These are phyloP conservation scores for Starmerella vaccinii DNA, from an alignment of 805 yeast species.

Conservation along the genomic window DNA sequence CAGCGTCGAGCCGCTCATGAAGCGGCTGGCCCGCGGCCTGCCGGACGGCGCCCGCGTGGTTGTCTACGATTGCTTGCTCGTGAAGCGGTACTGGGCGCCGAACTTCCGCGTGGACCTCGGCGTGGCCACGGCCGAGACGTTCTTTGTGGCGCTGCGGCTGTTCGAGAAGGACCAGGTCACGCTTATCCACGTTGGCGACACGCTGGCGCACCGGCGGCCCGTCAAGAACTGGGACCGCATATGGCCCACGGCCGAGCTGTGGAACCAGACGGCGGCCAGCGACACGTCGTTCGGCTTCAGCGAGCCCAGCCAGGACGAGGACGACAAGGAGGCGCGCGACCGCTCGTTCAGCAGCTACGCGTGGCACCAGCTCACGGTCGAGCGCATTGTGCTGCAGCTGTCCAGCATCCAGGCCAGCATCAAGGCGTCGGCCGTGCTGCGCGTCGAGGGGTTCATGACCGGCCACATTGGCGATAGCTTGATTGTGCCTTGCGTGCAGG, in stretches of 20 bases:
- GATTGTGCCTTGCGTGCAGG: constrained; percentile 22
- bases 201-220: constrained; percentile 23
- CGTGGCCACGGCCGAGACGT: constrained; percentile 19
- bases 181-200: constrained; percentile 24
- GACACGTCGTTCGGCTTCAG: constrained; percentile 2
- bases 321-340: constrained; percentile 8
- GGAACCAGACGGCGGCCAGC: constrained; percentile 14
- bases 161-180: constrained; percentile 9
- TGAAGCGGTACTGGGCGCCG: constrained; percentile 25
- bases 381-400: constrained; percentile 13
- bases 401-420: not conserved
- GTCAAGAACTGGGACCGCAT: constrained; percentile 17
- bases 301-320: not conserved
- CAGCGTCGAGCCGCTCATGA: constrained; percentile 16
- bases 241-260: constrained; percentile 15
- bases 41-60: constrained; percentile 13
- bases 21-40: constrained; percentile 6
- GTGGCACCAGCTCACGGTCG: constrained; percentile 26
- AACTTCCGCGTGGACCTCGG: constrained; percentile 30
- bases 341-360: constrained; percentile 26
- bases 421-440: constrained; percentile 21
- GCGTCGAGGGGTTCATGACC: constrained; percentile 24
- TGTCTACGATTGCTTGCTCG: constrained; percentile 24
- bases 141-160: constrained; percentile 16
- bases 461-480: constrained; percentile 28